Base-by-base conservation (phyloP, 306 rosid genomes). In the Fragaria vesca region DNA sequence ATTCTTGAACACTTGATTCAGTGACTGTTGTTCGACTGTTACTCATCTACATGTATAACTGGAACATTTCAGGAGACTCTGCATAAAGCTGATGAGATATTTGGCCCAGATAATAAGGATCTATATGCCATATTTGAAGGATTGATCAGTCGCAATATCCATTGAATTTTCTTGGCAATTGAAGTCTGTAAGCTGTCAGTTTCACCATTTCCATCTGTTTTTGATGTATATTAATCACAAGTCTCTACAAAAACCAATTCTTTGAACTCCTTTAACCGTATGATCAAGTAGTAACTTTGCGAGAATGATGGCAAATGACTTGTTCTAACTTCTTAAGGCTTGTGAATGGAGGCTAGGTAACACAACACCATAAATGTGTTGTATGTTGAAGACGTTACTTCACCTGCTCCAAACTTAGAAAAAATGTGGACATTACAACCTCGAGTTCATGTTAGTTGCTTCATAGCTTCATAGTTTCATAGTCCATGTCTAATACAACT, bases 81-180 rank as follows among this genome's bases (percentile, higher is more conserved):
- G n/a, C 87, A 82, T 73, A 93, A 91, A 85, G 98, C 91, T 28
- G 95, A 84, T 84, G 99, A 96, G 87, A 93, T 96, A 0, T 93
- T 96, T 82, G 97, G 98, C 66, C 81, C 94, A 38, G 96, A 93
- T 66, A 96, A 93, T 90, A 91, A 91, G 76, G 99, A 96, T 82
- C 90, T 96, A 2, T 93, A 85, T 68, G 73, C 88, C 8, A 81
- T 91, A 81, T 96, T 96, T 82, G 97, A 96, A 86, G 97, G 97
- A 30, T 84, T 93, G 89, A 91, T 96, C 78, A 87, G 74, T 65
- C 98, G 98, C 68, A 96, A 84, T 80, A 88, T 86, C 50, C 89
- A 88, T 73, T 93, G 79, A 82, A 69, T 66, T 74, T 34, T 51
- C 34, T 12, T 62, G 48, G 74, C 47, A 61, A 76, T 72, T 72